phyloP scores from a whole-genome alignment of 805 yeast genomes.

The Wickerhamomyces chaumierensis region DNA sequence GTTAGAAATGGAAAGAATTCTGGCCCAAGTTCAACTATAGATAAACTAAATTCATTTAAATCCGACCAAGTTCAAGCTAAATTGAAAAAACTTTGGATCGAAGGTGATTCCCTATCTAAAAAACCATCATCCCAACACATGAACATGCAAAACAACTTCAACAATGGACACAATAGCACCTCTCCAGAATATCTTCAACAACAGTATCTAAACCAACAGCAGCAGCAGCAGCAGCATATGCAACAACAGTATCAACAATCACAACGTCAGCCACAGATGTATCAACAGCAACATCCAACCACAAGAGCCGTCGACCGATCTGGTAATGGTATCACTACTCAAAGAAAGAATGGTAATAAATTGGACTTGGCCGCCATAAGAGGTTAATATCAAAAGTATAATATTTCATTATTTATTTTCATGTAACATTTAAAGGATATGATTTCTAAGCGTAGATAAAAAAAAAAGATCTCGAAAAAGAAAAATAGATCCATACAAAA shows the following conservation, averaged over 20 bases:
- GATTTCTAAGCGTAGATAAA: too few species aligned
- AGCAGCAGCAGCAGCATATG: slow-evolving; percentile 6
- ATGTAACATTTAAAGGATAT: too few species aligned
- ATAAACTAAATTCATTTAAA: slow-evolving; percentile 4
- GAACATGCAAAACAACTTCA: too few species aligned
- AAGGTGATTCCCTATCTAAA: slow-evolving; percentile 8
- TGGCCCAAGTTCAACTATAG: neutral
- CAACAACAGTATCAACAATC: slow-evolving; percentile 9
- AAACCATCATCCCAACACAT: slow-evolving; percentile 2
- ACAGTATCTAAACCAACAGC: slow-evolving; percentile 5
- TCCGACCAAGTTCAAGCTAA: slow-evolving; percentile 12
- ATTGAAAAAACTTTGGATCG: slow-evolving; percentile 16
- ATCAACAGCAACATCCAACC: slow-evolving; percentile 18
- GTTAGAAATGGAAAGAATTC: neutral
- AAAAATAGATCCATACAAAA: too few species aligned
- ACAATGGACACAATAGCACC: neutral
- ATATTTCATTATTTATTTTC: too few species aligned
- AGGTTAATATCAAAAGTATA: neutral
- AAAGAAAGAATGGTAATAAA: slow-evolving; percentile 10
- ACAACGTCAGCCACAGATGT: slow-evolving; percentile 1
- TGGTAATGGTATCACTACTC: slow-evolving; percentile 8
- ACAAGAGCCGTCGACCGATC: slow-evolving; percentile 31
- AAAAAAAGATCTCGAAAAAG: too few species aligned
- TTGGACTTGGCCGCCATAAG: slow-evolving; percentile 17
- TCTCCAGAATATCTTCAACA: slow-evolving; percentile 1